Base-by-base conservation (phyloP, 805 yeast genomes). In the Saccharomycodes ludwigii region DNA sequence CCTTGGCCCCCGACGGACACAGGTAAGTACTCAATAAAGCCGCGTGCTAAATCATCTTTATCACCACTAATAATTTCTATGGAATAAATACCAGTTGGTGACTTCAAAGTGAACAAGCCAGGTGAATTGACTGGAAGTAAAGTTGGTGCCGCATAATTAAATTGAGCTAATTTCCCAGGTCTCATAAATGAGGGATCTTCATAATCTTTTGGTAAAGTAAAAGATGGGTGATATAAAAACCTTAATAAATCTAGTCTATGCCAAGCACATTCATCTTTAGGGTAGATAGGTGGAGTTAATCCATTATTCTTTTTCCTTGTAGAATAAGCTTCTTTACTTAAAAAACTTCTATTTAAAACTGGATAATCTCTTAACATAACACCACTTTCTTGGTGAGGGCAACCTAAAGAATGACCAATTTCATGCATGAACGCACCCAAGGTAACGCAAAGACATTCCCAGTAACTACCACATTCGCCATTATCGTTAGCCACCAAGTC, bases 401-500 rank as follows among this genome's bases (percentile, higher is more conserved):
- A 80, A 1, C 95, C 95, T 25, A 88, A 61, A 18, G 73, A 59
- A 52, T 88, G 97, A 1, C 98, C 97, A 31, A 88, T 77, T 50
- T 88, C 97, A 54, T 88, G 97, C 78, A 86, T 66, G 44, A 85
- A 86, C 0, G 97, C 96, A 27, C 98, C 97, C 44, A 82, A 50
- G 1, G 95, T 82, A 22, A 88, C 68, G 37, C 80, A 78, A 27
- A 80, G 56, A 46, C 93, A 80, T 54, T 88, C 96, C 95, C 95
- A 91, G 34, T 77, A 68, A 1, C 93, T 68, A 0, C 91, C 80
- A 52, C 94, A 79, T 48, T 86, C 79, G 44, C 73, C 70, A 41
- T 77, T 64, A 53, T 91, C 98, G 53, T 91, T 85, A 8, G 94
- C 95, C n/a, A 88, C 95, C 1, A 34, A 26, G 19, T 28, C 15